Conservation (phyloP, 2,329 filamentous ascomycete species). For the Fusarium robinianum region DNA sequence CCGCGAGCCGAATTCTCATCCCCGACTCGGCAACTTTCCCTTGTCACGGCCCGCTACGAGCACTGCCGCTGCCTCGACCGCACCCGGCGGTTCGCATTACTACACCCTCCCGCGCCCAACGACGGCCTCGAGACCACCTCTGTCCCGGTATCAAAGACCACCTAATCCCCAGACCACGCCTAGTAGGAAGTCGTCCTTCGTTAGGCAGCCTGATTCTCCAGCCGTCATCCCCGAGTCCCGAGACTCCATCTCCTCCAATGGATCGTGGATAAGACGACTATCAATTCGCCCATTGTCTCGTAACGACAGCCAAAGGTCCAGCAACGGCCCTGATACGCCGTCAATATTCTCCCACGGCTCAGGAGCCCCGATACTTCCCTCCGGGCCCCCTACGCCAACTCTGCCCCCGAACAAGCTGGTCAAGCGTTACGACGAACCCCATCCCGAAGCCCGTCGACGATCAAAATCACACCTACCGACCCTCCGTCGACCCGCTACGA, state of each 20-base stretch:
- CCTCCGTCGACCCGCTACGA: conserved; percentile 75
- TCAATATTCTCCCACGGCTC: conserved; percentile 71
- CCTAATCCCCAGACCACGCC: conserved; percentile 48
- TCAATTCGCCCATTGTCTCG: conserved; percentile 69
- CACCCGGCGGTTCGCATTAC: conserved; percentile 39
- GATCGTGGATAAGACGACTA: conserved; percentile 74
- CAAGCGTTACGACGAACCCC: conserved; percentile 61
- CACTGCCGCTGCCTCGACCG: conserved; percentile 42
- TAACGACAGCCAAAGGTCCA: conserved; percentile 67
- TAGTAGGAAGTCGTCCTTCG: conserved; percentile 50
- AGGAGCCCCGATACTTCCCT: conserved; percentile 63
- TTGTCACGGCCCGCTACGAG: conserved; percentile 51
- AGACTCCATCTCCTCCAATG: conserved; percentile 63
- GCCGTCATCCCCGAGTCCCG: conserved; percentile 51
- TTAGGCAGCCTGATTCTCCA: conserved; percentile 45
- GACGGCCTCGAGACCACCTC: conserved; percentile 43
- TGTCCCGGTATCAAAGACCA: conserved; percentile 45
- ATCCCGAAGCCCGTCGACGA: conserved; percentile 50
- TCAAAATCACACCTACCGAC: conserved; percentile 66
- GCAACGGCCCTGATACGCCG: conserved; percentile 66
- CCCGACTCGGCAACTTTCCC: conserved; percentile 32
- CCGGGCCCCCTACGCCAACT: conserved; percentile 45
- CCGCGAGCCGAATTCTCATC: conserved; percentile 40
- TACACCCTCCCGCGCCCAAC: conserved; percentile 38
- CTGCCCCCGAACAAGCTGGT: conserved; percentile 75